Base-by-base conservation (phyloP, 331 rosid genomes). In the Arachis monticola region DNA sequence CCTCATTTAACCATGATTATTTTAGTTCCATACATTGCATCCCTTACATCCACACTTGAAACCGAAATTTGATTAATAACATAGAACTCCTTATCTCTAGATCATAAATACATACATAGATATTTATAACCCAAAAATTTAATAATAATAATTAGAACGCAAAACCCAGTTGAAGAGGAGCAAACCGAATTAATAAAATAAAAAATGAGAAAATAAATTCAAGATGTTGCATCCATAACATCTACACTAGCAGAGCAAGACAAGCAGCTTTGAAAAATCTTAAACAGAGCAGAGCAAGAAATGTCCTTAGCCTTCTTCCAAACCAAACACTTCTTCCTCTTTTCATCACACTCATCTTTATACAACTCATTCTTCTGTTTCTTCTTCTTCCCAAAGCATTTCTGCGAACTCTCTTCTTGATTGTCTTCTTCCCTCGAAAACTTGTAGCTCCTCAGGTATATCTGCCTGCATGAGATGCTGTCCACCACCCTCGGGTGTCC, bases 401-500 rank as follows among this genome's bases (percentile, higher is more conserved):
- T 86, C 62, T 81, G 86, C 1, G 88, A 74, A 11, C 85, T 91
- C 71, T 87, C 84, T 0, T 71, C 73, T 72, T 80, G 70, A 2
- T 77, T 79, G 60, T 91, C 93, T 79, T 91, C 94, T 72, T 93
- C 87, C 82, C 86, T 87, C 1, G 96, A 87, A 47, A 94, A 94
- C 13, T 76, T 92, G 82, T 94, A 94, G 86, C 99, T 94, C 80
- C 93, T 80, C 4, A 94, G 80, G 51, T 88, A 94, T 84, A 90
- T 58, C 69, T 90, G 97, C 65, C 99, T 88, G 86, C 99, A 88
- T 2, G 97, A 92, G 11, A 94, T 83, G 55, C 92, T 86, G 51
- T 91, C 97, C 74, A 87, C 95, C 61, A 86, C 90, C 68, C 83
- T 73, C 0, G 89, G 86, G 45, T 87, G 89, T 2, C 90, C 87